phyloP scores from a whole-genome alignment of 495 filamentous ascomycete genomes.

The Tuber aestivum region DNA sequence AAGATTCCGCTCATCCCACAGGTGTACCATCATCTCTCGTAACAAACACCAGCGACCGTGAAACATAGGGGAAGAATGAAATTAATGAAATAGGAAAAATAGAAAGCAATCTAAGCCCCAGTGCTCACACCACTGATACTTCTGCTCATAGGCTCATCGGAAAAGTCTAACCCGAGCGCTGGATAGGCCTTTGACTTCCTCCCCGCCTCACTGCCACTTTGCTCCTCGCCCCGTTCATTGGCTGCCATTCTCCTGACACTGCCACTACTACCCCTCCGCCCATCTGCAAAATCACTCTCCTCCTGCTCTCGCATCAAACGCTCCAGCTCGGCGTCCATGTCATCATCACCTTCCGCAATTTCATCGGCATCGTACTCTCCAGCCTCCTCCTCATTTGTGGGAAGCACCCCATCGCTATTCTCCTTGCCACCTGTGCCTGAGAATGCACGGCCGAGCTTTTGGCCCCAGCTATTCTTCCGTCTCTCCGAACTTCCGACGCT shows the following conservation, averaged over 20 bases:
- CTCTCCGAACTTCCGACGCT: slow-evolving; percentile 50
- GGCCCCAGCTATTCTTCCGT: slow-evolving; percentile 72
- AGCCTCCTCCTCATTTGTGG: slow-evolving; percentile 42
- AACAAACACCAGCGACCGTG: neutral
- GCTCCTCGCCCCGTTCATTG: slow-evolving; percentile 14
- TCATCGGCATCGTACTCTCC: slow-evolving; percentile 35
- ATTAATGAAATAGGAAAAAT: slow-evolving; percentile 15
- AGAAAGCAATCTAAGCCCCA: slow-evolving; percentile 23
- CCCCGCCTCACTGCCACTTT: slow-evolving; percentile 19
- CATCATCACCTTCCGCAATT: slow-evolving; percentile 23
- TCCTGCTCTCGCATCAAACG: slow-evolving; percentile 33
- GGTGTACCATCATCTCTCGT: neutral
- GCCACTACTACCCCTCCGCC: slow-evolving; percentile 29
- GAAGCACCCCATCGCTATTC: slow-evolving; percentile 47
- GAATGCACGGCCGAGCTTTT: slow-evolving; percentile 46
- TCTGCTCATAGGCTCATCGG: slow-evolving; percentile 26
- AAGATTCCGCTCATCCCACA: neutral
- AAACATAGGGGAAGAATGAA: neutral
- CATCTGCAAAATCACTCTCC: slow-evolving; percentile 24
- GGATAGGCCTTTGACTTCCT: slow-evolving; percentile 34
- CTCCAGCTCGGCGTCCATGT: slow-evolving; percentile 30
- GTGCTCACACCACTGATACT: slow-evolving; percentile 31
- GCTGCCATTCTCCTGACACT: slow-evolving; percentile 30
- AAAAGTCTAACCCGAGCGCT: slow-evolving; percentile 37
- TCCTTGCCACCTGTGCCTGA: slow-evolving; percentile 47